Conservation (phyloP, 2,329 filamentous ascomycete species). For the Fusarium sp. region DNA sequence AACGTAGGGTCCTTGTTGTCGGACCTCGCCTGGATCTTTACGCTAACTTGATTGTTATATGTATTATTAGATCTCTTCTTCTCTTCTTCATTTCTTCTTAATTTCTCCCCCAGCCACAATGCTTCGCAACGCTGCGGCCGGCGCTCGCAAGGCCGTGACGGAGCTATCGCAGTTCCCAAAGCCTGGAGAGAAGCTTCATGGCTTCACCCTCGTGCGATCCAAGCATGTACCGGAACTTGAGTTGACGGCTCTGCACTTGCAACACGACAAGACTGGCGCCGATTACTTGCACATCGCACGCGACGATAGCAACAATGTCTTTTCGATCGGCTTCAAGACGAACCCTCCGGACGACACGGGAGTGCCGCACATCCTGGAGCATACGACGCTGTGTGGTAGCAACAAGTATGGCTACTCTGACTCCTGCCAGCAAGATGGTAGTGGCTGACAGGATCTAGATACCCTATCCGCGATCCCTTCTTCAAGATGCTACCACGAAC, state of each 20-base stretch:
- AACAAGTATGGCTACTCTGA: constrained; percentile 73
- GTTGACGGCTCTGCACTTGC: constrained; percentile 88
- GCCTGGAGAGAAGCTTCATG: constrained; percentile 87
- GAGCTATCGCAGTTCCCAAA: constrained; percentile 81
- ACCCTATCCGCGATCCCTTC: constrained; percentile 98
- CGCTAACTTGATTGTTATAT: constrained; percentile 18
- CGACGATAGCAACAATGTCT: constrained; percentile 99
- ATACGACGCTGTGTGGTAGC: constrained; percentile 96
- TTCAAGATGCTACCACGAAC: constrained; percentile 99
- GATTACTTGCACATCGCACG: constrained; percentile 96
- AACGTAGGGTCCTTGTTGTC: constrained; percentile 13
- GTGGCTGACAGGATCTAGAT: constrained; percentile 66
- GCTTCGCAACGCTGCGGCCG: constrained; percentile 65
- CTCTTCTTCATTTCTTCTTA: neutral
- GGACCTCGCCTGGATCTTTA: constrained; percentile 20
- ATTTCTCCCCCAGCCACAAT: constrained; percentile 48
- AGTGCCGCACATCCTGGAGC: constrained; percentile 96
- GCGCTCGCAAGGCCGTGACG: constrained; percentile 74
- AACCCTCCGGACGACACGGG: constrained; percentile 97
- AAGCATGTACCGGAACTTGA: constrained; percentile 96
- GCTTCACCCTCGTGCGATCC: constrained; percentile 88
- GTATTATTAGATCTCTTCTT: constrained; percentile 33
- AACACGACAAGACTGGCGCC: constrained; percentile 94
- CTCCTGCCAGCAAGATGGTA: neutral
- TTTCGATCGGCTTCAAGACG: constrained; percentile 99